These are phyloP conservation scores for Dictyostelium intermedium DNA, from an alignment of 78 protist genomes.

Conservation along the genomic window DNA sequence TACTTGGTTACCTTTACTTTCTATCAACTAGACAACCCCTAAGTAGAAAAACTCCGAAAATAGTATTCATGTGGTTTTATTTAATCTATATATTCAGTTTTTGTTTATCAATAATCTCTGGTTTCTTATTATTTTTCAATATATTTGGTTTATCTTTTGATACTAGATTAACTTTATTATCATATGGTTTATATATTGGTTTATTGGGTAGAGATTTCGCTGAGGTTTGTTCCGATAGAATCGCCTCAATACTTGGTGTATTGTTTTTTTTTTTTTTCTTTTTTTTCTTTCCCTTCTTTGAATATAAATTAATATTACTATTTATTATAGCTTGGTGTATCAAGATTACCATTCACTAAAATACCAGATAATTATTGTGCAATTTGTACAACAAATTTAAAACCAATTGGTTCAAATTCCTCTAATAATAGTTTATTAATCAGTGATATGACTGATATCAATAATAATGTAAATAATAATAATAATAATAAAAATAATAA, in stretches of 20 bases:
- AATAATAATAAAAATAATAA: neutral
- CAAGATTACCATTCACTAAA: conserved; percentile 40
- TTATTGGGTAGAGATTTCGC: conserved; percentile 59
- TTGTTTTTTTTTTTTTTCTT: neutral
- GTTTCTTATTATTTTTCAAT: neutral
- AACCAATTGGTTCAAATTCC: neutral
- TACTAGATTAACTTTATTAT: neutral
- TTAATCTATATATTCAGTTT: conserved; percentile 9
- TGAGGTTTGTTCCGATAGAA: conserved; percentile 54
- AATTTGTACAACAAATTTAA: conserved; percentile 41
- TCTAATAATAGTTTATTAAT: neutral
- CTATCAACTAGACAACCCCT: conserved; percentile 35
- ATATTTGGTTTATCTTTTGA: neutral
- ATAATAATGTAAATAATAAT: neutral
- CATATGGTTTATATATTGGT: conserved; percentile 42
- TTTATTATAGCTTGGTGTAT: conserved; percentile 52
- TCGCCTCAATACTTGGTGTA: conserved; percentile 52
- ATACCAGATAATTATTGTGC: conserved; percentile 64
- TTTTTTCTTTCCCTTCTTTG: too few relatives aligned
- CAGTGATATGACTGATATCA: neutral
- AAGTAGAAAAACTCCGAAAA: conserved; percentile 35
- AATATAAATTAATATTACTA: too few relatives aligned
- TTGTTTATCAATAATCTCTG: neutral
- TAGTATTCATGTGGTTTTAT: conserved; percentile 58
- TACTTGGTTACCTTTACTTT: neutral